phyloP scores from a whole-genome alignment of 176 grass and related monocot species.

The Oryza australiensis region DNA sequence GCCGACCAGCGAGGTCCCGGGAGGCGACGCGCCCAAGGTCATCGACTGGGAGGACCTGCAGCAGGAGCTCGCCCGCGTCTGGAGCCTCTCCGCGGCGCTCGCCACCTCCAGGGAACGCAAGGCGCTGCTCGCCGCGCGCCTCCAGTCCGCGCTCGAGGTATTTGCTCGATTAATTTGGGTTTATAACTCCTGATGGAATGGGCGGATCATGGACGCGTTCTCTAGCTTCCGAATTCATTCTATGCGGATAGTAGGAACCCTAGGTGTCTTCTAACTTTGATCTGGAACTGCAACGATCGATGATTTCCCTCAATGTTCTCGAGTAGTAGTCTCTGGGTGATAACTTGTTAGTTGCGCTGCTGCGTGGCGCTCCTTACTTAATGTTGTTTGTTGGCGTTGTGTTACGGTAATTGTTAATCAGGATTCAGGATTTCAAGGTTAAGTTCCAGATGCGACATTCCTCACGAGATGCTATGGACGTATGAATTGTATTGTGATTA shows the following conservation, averaged over 20 bases:
- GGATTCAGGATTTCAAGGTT: not conserved
- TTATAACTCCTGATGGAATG: not conserved
- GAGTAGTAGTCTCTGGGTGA: not conserved
- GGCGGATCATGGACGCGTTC: not conserved
- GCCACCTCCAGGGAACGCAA: conserved; percentile 55
- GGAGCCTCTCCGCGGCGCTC: conserved; percentile 69
- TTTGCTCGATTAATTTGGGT: not conserved
- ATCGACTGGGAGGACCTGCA: conserved; percentile 88
- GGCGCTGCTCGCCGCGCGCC: conserved; percentile 45
- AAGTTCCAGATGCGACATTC: not conserved
- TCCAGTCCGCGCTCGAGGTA: conserved; percentile 75
- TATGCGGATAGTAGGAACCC: not conserved
- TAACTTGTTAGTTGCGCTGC: not conserved
- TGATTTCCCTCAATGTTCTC: not conserved
- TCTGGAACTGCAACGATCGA: not conserved
- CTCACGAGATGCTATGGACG: not conserved
- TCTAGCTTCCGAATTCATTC: not conserved
- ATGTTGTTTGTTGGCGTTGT: not conserved
- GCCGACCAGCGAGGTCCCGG: conserved; percentile 42
- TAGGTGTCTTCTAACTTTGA: not conserved
- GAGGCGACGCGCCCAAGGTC: conserved; percentile 57
- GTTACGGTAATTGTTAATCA: not conserved
- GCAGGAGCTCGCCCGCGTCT: conserved; percentile 86
- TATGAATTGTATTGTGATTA: not conserved
- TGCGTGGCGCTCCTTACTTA: not conserved